Percentiles rank a stretch among this genome's conserved stretches.
phyloP scores from a whole-genome alignment of 2,329 filamentous ascomycete genomes.

The Sordariomycetes sp. region DNA sequence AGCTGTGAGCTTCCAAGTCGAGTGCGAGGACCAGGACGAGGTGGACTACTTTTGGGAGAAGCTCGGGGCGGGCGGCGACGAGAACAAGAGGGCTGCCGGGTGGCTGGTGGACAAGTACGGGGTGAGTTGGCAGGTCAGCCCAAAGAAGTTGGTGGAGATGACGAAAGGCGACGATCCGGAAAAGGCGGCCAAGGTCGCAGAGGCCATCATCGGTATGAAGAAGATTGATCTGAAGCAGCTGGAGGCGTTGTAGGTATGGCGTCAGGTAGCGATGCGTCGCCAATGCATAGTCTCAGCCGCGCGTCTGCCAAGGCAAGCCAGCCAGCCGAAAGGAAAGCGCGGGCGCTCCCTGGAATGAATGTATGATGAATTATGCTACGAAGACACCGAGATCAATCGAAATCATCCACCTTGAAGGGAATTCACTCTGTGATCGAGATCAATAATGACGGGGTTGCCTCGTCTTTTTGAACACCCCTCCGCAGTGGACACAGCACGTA shows the following conservation, averaged over 20 bases:
- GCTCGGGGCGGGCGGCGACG: slow-evolving; percentile 28
- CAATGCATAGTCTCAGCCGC: neutral
- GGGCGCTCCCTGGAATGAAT: neutral
- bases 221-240: slow-evolving; percentile 31
- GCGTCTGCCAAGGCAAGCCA: neutral
- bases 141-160: slow-evolving; percentile 23
- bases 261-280: neutral
- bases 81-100: slow-evolving; percentile 27
- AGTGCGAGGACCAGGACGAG: slow-evolving; percentile 34
- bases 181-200: slow-evolving; percentile 17
- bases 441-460: too few relatives aligned
- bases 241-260: slow-evolving; percentile 12
- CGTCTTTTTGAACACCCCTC: too few relatives aligned
- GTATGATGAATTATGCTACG: neutral
- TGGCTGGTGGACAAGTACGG: slow-evolving; percentile 37
- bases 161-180: slow-evolving; percentile 22
- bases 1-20: slow-evolving; percentile 32
- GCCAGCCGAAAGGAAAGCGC: neutral
- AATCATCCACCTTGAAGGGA: neutral
- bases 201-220: slow-evolving; percentile 30
- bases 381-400: neutral
- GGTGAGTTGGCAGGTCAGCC: slow-evolving; percentile 36
- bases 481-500: neutral
- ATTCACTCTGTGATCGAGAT: too few relatives aligned
- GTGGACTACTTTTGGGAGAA: slow-evolving; percentile 37